Conservation (phyloP, 495 filamentous ascomycete species). For the Daldinia vernicosa region DNA sequence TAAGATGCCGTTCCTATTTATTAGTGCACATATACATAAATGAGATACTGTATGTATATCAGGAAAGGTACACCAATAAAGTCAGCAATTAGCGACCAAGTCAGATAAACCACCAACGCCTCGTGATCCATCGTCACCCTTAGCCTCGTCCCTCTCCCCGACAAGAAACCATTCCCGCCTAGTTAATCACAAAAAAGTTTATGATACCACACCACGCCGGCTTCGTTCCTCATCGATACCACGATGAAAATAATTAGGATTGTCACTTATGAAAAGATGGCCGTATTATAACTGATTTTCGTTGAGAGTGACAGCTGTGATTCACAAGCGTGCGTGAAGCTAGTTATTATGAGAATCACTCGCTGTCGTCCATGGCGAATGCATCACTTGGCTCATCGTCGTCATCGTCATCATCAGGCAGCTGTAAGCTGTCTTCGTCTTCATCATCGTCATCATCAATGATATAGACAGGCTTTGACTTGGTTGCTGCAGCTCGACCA, state of each 20-base stretch:
- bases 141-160: background rate
- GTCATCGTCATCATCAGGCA: slow-evolving; percentile 45
- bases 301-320: background rate
- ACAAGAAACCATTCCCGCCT: background rate
- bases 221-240: slow-evolving; percentile 1
- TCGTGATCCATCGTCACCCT: slow-evolving; percentile 20
- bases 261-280: background rate
- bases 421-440: slow-evolving; percentile 45
- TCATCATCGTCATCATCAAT: slow-evolving; percentile 58
- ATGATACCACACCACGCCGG: background rate
- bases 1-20: slow-evolving; percentile 8
- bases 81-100: background rate
- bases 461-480: slow-evolving; percentile 52
- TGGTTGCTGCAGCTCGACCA: slow-evolving; percentile 56
- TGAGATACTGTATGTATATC: slow-evolving; percentile 3
- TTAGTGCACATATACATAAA: slow-evolving; percentile 16
- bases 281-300: background rate
- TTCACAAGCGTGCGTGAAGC: background rate
- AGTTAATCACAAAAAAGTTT: background rate
- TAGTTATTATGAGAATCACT: slow-evolving; percentile 25
- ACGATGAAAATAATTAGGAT: background rate
- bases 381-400: slow-evolving; percentile 32
- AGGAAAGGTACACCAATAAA: slow-evolving; percentile 13
- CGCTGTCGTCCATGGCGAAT: slow-evolving; percentile 49
- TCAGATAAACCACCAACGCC: slow-evolving; percentile 26